Conservation (phyloP, 257 asterid genomes). For the Jacaranda copaia region DNA sequence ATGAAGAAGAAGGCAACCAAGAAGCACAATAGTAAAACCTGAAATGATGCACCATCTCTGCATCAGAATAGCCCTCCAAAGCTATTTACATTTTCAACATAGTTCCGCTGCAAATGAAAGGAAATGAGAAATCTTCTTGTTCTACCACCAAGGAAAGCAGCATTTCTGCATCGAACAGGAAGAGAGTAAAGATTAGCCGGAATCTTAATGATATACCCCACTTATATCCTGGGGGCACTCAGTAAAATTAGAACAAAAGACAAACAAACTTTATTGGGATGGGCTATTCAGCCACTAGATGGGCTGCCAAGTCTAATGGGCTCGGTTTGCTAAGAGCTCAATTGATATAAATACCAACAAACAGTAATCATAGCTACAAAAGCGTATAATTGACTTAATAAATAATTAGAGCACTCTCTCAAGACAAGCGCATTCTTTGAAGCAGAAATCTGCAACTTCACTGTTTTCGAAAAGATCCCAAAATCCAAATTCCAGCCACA, state of each 20-base stretch:
- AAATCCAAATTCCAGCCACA: no score
- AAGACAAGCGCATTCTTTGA: no score
- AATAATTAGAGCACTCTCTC: no score
- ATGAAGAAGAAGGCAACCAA: neutral
- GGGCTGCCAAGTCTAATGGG: no score
- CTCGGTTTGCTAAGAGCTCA: no score
- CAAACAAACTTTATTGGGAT: no score
- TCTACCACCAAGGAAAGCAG: conserved; percentile 55
- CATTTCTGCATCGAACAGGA: conserved; percentile 51
- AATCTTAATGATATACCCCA: neutral
- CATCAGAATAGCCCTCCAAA: conserved; percentile 33
- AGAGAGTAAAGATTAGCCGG: conserved; percentile 13
- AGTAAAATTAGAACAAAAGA: no score
- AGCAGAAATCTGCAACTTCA: no score
- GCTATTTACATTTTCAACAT: conserved; percentile 24
- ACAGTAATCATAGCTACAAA: neutral
- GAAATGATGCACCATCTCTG: conserved; percentile 34
- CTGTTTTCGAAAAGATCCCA: no score
- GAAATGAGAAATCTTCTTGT: neutral
- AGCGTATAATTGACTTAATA: no score
- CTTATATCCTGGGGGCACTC: no score
- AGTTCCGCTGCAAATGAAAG: neutral
- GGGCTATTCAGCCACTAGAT: no score
- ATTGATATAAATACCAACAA: neutral
- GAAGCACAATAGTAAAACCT: conserved; percentile 20